Evolutionary conservation across 1,284 basidiomycete genomes (phyloP).

Genomic region (Bondarzewia mesenterica): DNA sequence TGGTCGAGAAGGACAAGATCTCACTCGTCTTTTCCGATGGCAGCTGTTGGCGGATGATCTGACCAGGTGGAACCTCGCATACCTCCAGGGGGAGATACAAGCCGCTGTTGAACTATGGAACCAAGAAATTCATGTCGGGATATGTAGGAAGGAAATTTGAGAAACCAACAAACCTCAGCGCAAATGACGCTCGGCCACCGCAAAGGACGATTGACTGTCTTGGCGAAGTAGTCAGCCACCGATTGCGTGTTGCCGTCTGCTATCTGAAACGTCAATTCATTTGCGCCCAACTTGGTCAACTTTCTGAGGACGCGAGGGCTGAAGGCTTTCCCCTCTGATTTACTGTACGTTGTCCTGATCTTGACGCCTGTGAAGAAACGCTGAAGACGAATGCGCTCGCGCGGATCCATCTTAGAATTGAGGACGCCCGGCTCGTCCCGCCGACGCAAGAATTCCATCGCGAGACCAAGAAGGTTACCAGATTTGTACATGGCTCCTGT

Average conservation of each 20-base stretch:
- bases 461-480: slow-evolving; percentile 40
- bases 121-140: neutral
- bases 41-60: slow-evolving; percentile 68
- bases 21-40: slow-evolving; percentile 58
- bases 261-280: slow-evolving; percentile 36
- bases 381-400: slow-evolving; percentile 48
- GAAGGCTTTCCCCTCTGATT: slow-evolving; percentile 3
- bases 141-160: slow-evolving; percentile 1
- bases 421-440: too few relatives aligned
- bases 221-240: slow-evolving; percentile 55
- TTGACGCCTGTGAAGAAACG: slow-evolving; percentile 6
- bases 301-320: slow-evolving; percentile 41
- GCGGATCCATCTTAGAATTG: too few relatives aligned
- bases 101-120: slow-evolving; percentile 49
- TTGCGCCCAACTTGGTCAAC: slow-evolving; percentile 42
- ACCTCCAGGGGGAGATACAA: slow-evolving; percentile 64
- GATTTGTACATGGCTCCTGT: slow-evolving; percentile 70
- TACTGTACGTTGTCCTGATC: slow-evolving; percentile 8
- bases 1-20: slow-evolving; percentile 66
- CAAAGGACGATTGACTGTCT: slow-evolving; percentile 39
- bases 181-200: slow-evolving; percentile 52
- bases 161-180: slow-evolving; percentile 44
- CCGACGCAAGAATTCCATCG: slow-evolving; percentile 52
- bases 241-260: slow-evolving; percentile 41
- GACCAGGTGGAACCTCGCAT: slow-evolving; percentile 56